phyloP scores from a whole-genome alignment of 352 stramenopile genomes.

The Globisporangium spinosum region DNA sequence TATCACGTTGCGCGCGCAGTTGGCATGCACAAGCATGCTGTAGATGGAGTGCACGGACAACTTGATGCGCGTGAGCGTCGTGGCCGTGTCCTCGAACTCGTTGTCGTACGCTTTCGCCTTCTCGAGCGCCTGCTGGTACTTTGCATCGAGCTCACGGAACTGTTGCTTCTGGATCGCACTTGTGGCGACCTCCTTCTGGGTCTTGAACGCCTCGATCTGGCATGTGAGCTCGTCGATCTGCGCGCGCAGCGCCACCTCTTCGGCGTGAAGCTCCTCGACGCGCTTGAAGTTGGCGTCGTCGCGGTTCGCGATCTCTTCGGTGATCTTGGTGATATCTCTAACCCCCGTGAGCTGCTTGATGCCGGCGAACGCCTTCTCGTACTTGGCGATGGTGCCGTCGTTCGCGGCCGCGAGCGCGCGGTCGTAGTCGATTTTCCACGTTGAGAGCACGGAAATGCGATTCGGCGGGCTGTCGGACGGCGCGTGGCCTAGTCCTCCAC shows the following conservation, averaged over 20 bases:
- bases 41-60: slow-evolving; percentile 71
- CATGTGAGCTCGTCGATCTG: slow-evolving; percentile 45
- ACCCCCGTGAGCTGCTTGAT: slow-evolving; percentile 59
- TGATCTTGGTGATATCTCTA: slow-evolving; percentile 44
- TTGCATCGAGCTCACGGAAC: slow-evolving; percentile 34
- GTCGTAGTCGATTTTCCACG: slow-evolving; percentile 77
- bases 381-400: slow-evolving; percentile 49
- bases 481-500: neutral
- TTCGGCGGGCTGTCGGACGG: slow-evolving; percentile 37
- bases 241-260: slow-evolving; percentile 45
- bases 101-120: slow-evolving; percentile 44
- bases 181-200: slow-evolving; percentile 59
- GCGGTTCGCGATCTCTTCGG: slow-evolving; percentile 45
- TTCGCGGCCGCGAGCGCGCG: slow-evolving; percentile 43
- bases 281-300: slow-evolving; percentile 80
- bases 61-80: slow-evolving; percentile 54
- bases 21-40: slow-evolving; percentile 58
- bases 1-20: slow-evolving; percentile 37
- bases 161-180: slow-evolving; percentile 56
- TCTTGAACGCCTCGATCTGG: slow-evolving; percentile 64
- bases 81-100: slow-evolving; percentile 56
- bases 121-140: slow-evolving; percentile 35
- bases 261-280: slow-evolving; percentile 60
- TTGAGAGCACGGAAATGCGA: slow-evolving; percentile 51
- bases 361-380: slow-evolving; percentile 56